phyloP scores from a whole-genome alignment of 257 asterid genomes.

The Asclepias syriaca region DNA sequence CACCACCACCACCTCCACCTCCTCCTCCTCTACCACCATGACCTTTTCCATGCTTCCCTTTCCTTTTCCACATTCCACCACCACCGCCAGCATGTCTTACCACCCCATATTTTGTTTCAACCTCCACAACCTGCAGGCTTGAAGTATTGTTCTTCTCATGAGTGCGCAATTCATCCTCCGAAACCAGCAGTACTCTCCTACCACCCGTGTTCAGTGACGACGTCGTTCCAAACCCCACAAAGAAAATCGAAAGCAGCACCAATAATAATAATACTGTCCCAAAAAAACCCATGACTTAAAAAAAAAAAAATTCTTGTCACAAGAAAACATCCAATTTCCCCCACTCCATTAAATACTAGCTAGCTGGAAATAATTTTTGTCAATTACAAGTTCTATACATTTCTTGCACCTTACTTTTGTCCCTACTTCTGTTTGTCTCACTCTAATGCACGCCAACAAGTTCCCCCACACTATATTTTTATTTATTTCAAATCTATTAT shows the following conservation, averaged over 20 bases:
- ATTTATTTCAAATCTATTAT: no score
- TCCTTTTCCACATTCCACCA: constrained; percentile 4
- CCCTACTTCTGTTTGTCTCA: constrained; percentile 24
- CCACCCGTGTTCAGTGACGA: not conserved
- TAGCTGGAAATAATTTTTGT: not conserved
- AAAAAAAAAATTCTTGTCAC: not conserved
- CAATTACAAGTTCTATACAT: constrained; percentile 4
- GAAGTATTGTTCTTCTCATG: constrained; percentile 19
- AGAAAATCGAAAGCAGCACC: constrained; percentile 20
- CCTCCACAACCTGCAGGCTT: constrained; percentile 12
- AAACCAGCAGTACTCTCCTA: not conserved
- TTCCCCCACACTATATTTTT: no score
- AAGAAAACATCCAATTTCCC: not conserved
- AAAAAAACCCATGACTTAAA: not conserved
- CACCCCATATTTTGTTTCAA: constrained; percentile 9
- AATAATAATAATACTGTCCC: constrained; percentile 3
- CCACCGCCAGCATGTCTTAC: constrained; percentile 2
- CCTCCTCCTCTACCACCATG: not conserved
- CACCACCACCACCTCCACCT: not conserved
- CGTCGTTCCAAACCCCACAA: constrained; percentile 24
- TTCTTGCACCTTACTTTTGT: constrained; percentile 15
- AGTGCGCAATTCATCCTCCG: not conserved
- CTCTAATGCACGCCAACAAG: constrained; percentile 7
- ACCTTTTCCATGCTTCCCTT: not conserved
- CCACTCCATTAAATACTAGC: constrained; percentile 17